phyloP scores from a whole-genome alignment of 2,329 filamentous ascomycete species.

The Pseudofabraea citricarpa region DNA sequence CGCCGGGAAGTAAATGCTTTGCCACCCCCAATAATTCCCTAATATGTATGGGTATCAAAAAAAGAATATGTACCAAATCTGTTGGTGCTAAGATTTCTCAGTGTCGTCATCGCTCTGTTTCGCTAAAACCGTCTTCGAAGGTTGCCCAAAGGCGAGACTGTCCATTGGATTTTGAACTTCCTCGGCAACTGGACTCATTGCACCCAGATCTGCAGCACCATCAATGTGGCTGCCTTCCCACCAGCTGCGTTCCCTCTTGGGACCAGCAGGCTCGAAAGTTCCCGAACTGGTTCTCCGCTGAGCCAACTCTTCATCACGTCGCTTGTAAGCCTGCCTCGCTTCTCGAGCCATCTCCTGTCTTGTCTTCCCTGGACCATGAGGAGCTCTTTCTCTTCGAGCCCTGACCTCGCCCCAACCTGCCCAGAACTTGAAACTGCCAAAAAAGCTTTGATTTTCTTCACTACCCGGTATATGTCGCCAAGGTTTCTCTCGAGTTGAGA shows the following conservation, averaged over 20 bases:
- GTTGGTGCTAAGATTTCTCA: too few species aligned
- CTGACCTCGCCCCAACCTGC: constrained; percentile 16
- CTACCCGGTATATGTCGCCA: constrained; percentile 53
- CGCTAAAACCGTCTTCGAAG: too few species aligned
- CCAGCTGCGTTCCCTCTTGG: constrained; percentile 28
- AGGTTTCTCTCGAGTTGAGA: constrained; percentile 65
- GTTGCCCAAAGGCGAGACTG: too few species aligned
- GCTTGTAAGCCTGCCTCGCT: constrained; percentile 39
- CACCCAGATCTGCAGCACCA: constrained; percentile 9
- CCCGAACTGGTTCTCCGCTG: constrained; percentile 27
- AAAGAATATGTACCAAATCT: too few species aligned
- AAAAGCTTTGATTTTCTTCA: constrained; percentile 29
- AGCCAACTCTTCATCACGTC: constrained; percentile 43
- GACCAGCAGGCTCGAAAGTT: constrained; percentile 10
- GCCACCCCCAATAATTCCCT: too few species aligned
- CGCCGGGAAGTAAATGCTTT: too few species aligned
- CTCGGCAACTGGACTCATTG: constrained; percentile 21
- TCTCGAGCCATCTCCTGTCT: constrained; percentile 49
- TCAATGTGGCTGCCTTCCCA: constrained; percentile 22
- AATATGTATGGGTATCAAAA: too few species aligned
- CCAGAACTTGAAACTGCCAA: constrained; percentile 29
- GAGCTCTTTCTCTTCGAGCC: constrained; percentile 24
- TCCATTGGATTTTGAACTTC: constrained; percentile 17
- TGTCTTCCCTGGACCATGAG: constrained; percentile 36
- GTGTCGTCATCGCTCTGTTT: too few species aligned